A percentile compares a stretch with the other conserved stretches of the same genome.
Evolutionary conservation across 345 rosid genomes (phyloP).

Genomic region (Fremontodendron californicum): DNA sequence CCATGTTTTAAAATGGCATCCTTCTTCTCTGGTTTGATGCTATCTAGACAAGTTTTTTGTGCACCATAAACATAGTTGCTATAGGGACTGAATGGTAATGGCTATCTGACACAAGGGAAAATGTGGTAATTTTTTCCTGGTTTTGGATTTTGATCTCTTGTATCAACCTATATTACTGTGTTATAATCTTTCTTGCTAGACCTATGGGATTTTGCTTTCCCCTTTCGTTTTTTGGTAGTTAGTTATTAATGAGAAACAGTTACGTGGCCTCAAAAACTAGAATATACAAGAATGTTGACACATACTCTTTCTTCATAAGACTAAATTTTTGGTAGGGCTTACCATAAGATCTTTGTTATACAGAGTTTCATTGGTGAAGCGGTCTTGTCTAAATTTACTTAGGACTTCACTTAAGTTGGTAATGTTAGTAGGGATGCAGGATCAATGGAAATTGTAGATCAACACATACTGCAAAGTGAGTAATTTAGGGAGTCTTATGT

Average conservation of each 20-base stretch:
- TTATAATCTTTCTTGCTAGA: neutral
- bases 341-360: neutral
- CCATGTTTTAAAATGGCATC: neutral
- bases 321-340: neutral
- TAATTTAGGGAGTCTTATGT: neutral
- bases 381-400: neutral
- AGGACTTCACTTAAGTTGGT: neutral
- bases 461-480: neutral
- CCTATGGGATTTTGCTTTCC: neutral
- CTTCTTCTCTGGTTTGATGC: neutral
- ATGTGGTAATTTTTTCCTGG: neutral
- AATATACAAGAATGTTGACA: neutral
- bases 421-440: neutral
- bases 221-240: neutral
- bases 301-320: neutral
- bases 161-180: neutral
- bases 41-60: neutral
- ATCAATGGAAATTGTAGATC: neutral
- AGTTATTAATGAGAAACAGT: neutral
- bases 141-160: neutral
- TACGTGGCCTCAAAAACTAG: neutral
- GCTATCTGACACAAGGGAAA: neutral
- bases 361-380: neutral
- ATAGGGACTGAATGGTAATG: neutral
- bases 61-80: neutral